These are phyloP conservation scores for Lolium rigidum DNA, from an alignment of 176 grass and related monocot genomes.

Conservation along the genomic window DNA sequence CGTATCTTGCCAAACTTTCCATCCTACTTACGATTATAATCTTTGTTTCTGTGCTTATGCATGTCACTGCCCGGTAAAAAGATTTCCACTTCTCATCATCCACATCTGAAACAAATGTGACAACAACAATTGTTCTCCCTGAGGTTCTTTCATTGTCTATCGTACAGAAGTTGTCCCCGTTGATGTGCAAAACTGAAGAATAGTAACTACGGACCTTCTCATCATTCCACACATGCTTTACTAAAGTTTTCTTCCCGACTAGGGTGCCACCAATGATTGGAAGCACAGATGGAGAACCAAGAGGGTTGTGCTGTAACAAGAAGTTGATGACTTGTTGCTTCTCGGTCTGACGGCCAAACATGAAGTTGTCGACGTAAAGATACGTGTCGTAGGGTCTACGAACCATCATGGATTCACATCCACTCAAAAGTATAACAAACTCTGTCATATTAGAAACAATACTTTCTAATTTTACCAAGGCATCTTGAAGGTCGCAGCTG, in stretches of 20 bases:
- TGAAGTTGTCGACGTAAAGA: constrained; percentile 1
- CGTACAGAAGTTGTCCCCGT: neutral
- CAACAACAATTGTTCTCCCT: neutral
- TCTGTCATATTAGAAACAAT: neutral
- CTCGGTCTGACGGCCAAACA: neutral
- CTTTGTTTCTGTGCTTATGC: neutral
- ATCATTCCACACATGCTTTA: constrained; percentile 1
- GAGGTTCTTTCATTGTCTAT: neutral
- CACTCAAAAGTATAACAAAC: constrained; percentile 25
- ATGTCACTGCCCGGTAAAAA: neutral
- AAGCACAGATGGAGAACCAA: neutral
- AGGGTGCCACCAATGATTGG: neutral
- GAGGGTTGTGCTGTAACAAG: neutral
- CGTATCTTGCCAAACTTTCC: neutral
- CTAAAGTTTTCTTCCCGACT: constrained; percentile 20
- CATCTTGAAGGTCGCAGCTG: neutral
- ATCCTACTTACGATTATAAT: neutral
- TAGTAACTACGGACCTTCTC: neutral
- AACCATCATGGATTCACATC: neutral
- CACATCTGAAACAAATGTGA: constrained; percentile 12
- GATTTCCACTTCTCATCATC: constrained; percentile 14
- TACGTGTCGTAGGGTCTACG: neutral
- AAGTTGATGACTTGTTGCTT: constrained; percentile 20
- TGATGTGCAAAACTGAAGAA: constrained; percentile 16
- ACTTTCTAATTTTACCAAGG: neutral